Evolutionary conservation across 129 eudicot species (phyloP), one percentile per base, ranked within the genome.

Genomic region (Oenanthe sinensis): DNA sequence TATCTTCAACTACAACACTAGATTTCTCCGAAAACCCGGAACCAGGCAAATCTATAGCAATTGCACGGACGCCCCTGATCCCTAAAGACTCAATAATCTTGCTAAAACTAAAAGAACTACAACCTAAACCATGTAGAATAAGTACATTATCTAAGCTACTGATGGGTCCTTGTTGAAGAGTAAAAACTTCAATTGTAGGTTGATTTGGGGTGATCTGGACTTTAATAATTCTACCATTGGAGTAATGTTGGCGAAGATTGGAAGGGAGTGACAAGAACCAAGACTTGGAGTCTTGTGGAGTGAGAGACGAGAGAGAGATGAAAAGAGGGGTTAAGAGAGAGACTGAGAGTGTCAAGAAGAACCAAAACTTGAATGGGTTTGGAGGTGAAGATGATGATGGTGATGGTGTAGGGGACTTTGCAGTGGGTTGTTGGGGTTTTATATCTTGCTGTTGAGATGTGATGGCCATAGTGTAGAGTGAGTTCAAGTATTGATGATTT

Each of bases 361-460:
- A 91, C 98, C 98, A 93, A 82, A 93, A 93, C 20, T 86, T 85
- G 69, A 93, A 90, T 47, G 98, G 97, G 83, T 87, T 90, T 60
- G 84, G 92, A 75, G 83, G 17, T 12, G 78, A 43, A 36, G 72
- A 49, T 49, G 55, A 15, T 49, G 55, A 48, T 37, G 79, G 33
- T 4, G 83, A 46, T 28, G 81, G 63, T 19, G 83, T 30, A 60
- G 84, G 42, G n/a, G 81, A n/a, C 1, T 67, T 20, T 68, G 78
- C 12, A 17, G 46, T 77, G 63, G 79, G 45, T 75, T 82, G 46
- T 58, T 71, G 79, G 81, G 78, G 73, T 44, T 24, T 75, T 15
- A 88, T 63, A 33, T 82, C 77, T 80, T 81, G 86, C 86, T 82
- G 85, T 58, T 90, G 87, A 50, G 89, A 81, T 75, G 87, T 78